These are phyloP conservation scores for Ophiostoma pallidulum DNA, from an alignment of 2,329 filamentous ascomycete genomes.

Conservation along the genomic window DNA sequence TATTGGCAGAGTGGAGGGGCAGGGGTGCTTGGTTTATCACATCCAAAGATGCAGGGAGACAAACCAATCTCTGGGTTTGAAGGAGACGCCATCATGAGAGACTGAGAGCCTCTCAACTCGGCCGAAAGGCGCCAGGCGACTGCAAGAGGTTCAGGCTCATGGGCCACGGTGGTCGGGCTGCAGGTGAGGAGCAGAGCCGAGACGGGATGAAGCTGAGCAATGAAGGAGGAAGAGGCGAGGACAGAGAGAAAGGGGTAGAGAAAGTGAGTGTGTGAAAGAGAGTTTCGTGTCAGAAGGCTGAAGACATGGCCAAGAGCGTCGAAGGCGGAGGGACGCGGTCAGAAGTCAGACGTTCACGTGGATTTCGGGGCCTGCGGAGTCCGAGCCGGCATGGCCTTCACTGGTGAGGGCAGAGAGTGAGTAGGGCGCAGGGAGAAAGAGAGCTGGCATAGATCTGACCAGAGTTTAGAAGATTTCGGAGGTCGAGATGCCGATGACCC, in stretches of 20 bases:
- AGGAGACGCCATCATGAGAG: conserved; percentile 24
- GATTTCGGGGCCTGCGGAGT: neutral
- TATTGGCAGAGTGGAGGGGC: too few species aligned
- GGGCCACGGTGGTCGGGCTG: too few species aligned
- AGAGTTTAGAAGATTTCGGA: too few species aligned
- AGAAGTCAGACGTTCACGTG: neutral
- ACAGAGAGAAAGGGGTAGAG: neutral
- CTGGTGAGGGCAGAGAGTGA: neutral
- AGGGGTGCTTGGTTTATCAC: too few species aligned
- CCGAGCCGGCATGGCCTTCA: neutral
- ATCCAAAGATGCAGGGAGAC: too few species aligned
- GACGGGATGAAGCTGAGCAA: conserved; percentile 1
- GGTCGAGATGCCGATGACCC: neutral
- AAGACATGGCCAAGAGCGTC: neutral
- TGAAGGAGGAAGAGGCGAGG: neutral
- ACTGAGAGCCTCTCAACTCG: conserved; percentile 6
- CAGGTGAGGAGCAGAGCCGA: neutral
- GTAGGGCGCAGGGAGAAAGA: neutral
- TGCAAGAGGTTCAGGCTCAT: conserved; percentile 1
- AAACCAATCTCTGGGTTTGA: conserved; percentile 27
- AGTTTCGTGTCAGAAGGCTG: neutral
- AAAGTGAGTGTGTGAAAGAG: neutral
- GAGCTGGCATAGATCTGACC: neutral
- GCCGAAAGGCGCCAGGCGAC: conserved; percentile 10
- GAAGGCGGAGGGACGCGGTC: neutral